phyloP scores from a whole-genome alignment of 768 basidiomycete species.

The Termitomyces sp. region DNA sequence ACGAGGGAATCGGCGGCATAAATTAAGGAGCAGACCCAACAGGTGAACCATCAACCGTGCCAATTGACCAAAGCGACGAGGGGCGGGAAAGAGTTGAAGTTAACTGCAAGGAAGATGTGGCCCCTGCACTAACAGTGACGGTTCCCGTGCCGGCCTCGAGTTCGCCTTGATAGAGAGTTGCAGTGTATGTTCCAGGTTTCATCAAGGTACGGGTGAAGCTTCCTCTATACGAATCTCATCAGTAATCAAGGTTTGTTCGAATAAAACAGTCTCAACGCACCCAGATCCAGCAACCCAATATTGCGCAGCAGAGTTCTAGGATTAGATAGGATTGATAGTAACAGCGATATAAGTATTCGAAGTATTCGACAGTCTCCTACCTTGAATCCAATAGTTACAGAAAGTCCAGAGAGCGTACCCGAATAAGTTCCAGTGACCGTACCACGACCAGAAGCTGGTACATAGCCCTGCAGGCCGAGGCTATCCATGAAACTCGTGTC shows the following conservation, averaged over 20 bases:
- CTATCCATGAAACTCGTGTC: conserved; percentile 39
- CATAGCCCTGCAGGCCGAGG: conserved; percentile 38
- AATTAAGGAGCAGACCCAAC: conserved; percentile 21
- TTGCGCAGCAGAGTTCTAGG: conserved; percentile 36
- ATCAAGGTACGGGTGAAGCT: conserved; percentile 37
- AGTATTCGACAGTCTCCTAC: conserved; percentile 12
- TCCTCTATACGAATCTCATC: conserved; percentile 20
- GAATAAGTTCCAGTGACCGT: conserved; percentile 37
- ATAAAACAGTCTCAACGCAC: conserved; percentile 16
- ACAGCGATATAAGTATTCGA: neutral
- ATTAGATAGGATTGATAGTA: neutral
- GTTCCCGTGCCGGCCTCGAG: conserved; percentile 36
- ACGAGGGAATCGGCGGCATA: neutral
- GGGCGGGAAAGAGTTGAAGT: conserved; percentile 27
- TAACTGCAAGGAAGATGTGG: conserved; percentile 28
- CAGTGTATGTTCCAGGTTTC: conserved; percentile 46
- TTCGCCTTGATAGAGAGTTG: conserved; percentile 40
- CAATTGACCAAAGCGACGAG: conserved; percentile 38
- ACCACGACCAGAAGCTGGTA: conserved; percentile 37
- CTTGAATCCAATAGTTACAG: conserved; percentile 38
- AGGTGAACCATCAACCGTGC: conserved; percentile 41
- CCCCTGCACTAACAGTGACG: conserved; percentile 36
- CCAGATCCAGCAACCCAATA: conserved; percentile 39
- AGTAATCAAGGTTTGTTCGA: neutral
- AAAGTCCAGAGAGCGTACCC: conserved; percentile 32